A percentile compares a stretch with the other conserved stretches of the same genome.
These are phyloP conservation scores for Scheffersomyces titani DNA, from an alignment of 1,139 yeast species.

Conservation along the genomic window DNA sequence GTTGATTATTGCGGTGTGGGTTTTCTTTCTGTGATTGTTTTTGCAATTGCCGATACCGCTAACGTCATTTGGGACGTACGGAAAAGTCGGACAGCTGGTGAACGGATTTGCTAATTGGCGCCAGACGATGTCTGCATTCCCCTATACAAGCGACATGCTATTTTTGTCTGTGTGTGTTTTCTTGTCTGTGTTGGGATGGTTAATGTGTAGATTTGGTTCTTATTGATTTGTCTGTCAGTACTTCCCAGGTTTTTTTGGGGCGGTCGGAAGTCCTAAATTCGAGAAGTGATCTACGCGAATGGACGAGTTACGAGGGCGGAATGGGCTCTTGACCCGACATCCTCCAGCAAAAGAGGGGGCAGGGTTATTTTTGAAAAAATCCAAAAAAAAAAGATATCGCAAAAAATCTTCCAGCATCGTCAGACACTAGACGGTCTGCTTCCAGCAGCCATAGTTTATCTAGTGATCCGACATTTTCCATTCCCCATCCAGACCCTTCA, in stretches of 20 bases:
- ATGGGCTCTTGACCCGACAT: neutral
- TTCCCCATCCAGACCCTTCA: neutral
- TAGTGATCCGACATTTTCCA: neutral
- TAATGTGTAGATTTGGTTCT: neutral
- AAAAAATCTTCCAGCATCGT: neutral
- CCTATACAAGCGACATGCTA: neutral
- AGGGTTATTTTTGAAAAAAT: neutral
- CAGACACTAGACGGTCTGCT: neutral
- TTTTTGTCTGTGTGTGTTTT: neutral
- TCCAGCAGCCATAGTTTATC: neutral
- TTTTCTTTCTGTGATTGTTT: no score
- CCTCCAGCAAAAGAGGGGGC: neutral
- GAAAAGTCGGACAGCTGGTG: neutral
- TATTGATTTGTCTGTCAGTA: neutral
- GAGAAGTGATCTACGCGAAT: neutral
- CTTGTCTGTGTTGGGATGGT: neutral
- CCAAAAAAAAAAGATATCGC: neutral
- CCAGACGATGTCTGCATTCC: neutral
- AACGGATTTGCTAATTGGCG: neutral
- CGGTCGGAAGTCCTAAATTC: neutral
- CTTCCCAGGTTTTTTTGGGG: neutral
- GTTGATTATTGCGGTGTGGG: neutral
- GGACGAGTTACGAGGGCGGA: neutral
- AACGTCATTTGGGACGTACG: neutral
- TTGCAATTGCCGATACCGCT: neutral